Base-by-base conservation (phyloP, 2,329 filamentous ascomycete species). In the Hymenoscyphus fraxineus region DNA sequence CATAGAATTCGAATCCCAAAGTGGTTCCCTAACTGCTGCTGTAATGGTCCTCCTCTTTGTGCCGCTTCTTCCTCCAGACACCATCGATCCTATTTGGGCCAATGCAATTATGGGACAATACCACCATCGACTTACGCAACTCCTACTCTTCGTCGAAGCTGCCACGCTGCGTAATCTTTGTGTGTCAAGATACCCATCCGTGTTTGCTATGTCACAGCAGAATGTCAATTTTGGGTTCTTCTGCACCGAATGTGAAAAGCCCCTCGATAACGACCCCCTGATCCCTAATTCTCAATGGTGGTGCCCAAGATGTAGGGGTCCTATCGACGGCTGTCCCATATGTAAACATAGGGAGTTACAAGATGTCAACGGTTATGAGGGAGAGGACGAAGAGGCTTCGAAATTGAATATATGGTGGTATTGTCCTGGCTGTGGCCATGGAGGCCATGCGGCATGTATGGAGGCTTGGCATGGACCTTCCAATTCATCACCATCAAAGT, bases 351-450 rank as follows among this genome's bases (percentile, higher is more conserved):
- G 69, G 3, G 71, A 75, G 10, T 38, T 70, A 1, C 63, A 69
- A 13, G 41, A 60, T 12, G 54, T 64, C 31, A 16, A 65, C 1
- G 32, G 51, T 2, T 61, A 63, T 32, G 61, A 64, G 1, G 39
- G 12, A 10, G 40, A 41, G 7, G 63, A 64, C n/a, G 39, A 54
- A 13, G 19, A 54, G 22, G 19, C 47, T 10, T 51, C 0, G 60
- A 63, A n/a, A 6, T 65, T 3, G 22, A 67, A 39, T 19, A 32
- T 80, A 1, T 89, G 86, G 86, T 88, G 84, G 84, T 85, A 85
- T 69, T 89, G 86, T 64, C 82, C 83, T 0, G 83, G 82, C 13
- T 89, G 86, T 69, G 81, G 81, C 0, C 86, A 89, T 69, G 86
- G 86, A 35, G 86, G 86, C 0, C 86, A 89, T 73, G 80, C 83